Percentiles rank a stretch among this genome's conserved stretches.
Evolutionary conservation across 2,329 filamentous ascomycete genomes (phyloP).

Genomic region (Dactylonectria estremocensis): DNA sequence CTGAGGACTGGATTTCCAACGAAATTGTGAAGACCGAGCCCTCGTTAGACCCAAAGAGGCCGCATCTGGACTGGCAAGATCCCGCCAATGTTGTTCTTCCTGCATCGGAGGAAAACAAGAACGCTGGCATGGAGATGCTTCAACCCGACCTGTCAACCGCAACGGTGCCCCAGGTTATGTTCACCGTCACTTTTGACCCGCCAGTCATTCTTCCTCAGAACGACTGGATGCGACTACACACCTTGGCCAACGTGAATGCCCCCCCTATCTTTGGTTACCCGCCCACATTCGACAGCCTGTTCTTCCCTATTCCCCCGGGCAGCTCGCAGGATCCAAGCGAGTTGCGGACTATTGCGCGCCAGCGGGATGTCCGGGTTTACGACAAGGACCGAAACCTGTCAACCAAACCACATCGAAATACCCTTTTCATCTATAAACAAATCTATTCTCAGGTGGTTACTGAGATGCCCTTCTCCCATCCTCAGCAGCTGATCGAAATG

Average conservation of each 20-base stretch:
- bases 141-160: conserved; percentile 61
- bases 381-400: conserved; percentile 48
- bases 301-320: conserved; percentile 68
- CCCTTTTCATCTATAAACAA: conserved; percentile 79
- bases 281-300: conserved; percentile 70
- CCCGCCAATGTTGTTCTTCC: conserved; percentile 76
- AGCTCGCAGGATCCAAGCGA: conserved; percentile 70
- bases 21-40: conserved; percentile 72
- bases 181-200: conserved; percentile 82
- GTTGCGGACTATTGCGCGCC: conserved; percentile 68
- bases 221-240: conserved; percentile 74
- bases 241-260: conserved; percentile 65
- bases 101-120: conserved; percentile 61
- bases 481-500: conserved; percentile 80
- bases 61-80: conserved; percentile 79
- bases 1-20: conserved; percentile 81
- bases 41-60: conserved; percentile 59
- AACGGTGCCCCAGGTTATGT: conserved; percentile 79
- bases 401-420: conserved; percentile 67
- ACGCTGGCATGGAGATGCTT: conserved; percentile 68
- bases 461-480: conserved; percentile 83
- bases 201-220: conserved; percentile 78
- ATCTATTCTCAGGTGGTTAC: conserved; percentile 79
- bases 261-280: conserved; percentile 53
- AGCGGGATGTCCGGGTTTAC: conserved; percentile 63